Base-by-base conservation (phyloP, 768 basidiomycete genomes). In the Amanita polypyramis region DNA sequence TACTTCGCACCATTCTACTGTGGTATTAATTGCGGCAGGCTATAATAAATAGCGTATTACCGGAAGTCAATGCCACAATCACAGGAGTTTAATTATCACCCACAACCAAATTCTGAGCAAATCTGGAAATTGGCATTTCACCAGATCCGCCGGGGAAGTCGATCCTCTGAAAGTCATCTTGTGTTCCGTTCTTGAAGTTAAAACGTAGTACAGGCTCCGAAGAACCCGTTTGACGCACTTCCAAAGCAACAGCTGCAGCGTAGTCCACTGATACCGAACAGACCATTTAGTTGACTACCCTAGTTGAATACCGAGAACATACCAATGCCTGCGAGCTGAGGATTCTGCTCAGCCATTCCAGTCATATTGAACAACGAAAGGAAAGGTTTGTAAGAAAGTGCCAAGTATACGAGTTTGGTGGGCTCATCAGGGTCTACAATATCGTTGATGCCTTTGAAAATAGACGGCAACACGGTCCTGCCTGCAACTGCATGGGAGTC, bases 311-410 rank as follows among this genome's bases (percentile, higher is more conserved):
- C 25, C 7, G 25, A 39, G 48, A 11, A 56, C 63, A 45, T 44
- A 81, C 82, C 79, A 52, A 85, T 74, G 10, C 74, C 74, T 30
- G 77, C 73, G 2, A 85, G 69, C 52, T 75, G 56, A 0, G 76
- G 73, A 47, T 75, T 69, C 38, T 67, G 62, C 14, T 69, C 58
- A 8, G 73, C 72, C 20, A 74, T 70, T 2, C 76, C 72, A 0
- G 82, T 85, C 77, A 89, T 80, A 62, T 85, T 83, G 69, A 89
- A 88, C 38, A 89, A 61, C 7, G 80, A 81, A 27, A 86, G 50
- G 66, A 88, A 83, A 0, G 85, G 85, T 61, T 88, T 87, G 69
- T 88, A 89, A 0, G 84, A 72, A 43, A 81, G 69, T 8, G 77
- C 77, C 27, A 76, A 67, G 53, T 82, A 75, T 20, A 70, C 61